Conservation (phyloP, 2,329 filamentous ascomycete genomes). For the Hymenoscyphus linearis region DNA sequence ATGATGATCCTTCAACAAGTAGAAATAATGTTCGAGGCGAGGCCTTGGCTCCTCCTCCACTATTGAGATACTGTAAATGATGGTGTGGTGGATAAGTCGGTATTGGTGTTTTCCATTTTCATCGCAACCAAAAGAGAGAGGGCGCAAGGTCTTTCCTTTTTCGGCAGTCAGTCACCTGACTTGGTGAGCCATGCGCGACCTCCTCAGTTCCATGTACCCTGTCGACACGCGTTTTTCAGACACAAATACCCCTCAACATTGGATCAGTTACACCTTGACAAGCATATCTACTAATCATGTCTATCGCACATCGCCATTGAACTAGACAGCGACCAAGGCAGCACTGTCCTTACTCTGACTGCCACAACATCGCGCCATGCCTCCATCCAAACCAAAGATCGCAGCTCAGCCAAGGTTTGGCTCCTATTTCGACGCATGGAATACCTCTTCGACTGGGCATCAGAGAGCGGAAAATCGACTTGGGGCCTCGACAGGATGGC, state of each 20-base stretch:
- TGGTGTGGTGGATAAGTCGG: too few species aligned
- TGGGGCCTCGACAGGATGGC: conserved; percentile 62
- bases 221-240: not conserved
- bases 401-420: conserved; percentile 36
- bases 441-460: conserved; percentile 70
- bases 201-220: not conserved
- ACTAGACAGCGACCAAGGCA: not conserved
- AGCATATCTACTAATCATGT: not conserved
- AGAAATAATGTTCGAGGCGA: too few species aligned
- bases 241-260: not conserved
- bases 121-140: too few species aligned
- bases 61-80: too few species aligned
- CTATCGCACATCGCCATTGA: not conserved
- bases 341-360: not conserved
- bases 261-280: not conserved
- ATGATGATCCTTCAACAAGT: too few species aligned
- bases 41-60: too few species aligned
- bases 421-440: conserved; percentile 61
- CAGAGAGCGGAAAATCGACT: conserved; percentile 67
- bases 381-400: conserved; percentile 11
- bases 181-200: not conserved
- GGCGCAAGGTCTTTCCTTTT: too few species aligned
- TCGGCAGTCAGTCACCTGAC: not conserved
- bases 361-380: not conserved
- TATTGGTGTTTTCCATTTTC: too few species aligned